A percentile compares a stretch with the other conserved stretches of the same genome.
phyloP scores from a whole-genome alignment of 192 early-diverging fungal genomes.

The Coemansia sp. region DNA sequence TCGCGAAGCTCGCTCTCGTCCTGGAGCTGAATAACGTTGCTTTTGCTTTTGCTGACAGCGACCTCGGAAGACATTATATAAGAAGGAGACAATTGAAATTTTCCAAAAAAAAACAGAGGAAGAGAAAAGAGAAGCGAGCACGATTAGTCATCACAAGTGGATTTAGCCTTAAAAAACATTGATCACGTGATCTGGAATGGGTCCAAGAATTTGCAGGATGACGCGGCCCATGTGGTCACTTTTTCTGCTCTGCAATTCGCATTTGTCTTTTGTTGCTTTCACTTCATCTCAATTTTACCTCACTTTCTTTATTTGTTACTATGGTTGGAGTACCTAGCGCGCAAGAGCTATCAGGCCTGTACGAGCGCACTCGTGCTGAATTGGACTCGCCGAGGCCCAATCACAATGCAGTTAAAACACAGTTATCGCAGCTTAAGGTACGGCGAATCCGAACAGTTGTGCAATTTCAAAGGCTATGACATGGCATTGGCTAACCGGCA shows the following conservation, averaged over 20 bases:
- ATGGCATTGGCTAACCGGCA: not conserved
- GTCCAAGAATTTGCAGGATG: not conserved
- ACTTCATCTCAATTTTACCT: not conserved
- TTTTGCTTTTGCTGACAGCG: not conserved
- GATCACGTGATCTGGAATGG: not conserved
- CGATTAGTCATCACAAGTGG: not conserved
- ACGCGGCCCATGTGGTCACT: not conserved
- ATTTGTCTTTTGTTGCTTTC: not conserved
- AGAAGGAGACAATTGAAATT: not conserved
- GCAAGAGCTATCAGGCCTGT: constrained; percentile 19
- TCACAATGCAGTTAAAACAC: constrained; percentile 35
- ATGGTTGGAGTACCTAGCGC: constrained; percentile 20
- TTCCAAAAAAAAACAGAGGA: not conserved
- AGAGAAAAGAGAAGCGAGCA: not conserved
- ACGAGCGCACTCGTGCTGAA: constrained; percentile 37
- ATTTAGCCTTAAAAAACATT: not conserved
- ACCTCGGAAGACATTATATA: constrained; percentile 10
- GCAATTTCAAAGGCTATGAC: not conserved
- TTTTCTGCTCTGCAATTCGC: not conserved
- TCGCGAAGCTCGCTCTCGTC: constrained; percentile 40
- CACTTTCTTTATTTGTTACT: constrained; percentile 5
- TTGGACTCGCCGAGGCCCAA: constrained; percentile 42
- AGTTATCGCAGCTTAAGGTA: constrained; percentile 56
- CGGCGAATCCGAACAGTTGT: not conserved
- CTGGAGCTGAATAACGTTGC: constrained; percentile 35